phyloP scores from a whole-genome alignment of 1,284 basidiomycete species.

The Papiliotrema flavescens region DNA sequence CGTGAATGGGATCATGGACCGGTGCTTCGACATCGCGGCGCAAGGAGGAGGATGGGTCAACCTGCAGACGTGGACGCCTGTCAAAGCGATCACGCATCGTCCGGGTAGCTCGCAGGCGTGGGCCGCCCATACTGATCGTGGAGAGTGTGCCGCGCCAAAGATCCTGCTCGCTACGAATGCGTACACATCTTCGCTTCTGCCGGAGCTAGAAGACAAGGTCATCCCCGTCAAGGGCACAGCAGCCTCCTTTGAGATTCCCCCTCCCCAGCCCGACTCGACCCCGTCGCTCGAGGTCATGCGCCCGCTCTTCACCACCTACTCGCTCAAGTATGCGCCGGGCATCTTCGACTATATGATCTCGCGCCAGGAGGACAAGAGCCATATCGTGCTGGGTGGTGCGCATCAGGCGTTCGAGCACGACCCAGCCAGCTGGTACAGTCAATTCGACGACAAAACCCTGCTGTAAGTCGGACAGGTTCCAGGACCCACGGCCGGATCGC shows the following conservation, averaged over 20 bases:
- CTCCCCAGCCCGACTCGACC: slow-evolving; percentile 2
- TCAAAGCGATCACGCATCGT: neutral
- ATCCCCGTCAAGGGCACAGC: slow-evolving; percentile 7
- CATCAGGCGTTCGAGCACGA: neutral
- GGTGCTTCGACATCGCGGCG: slow-evolving; percentile 3
- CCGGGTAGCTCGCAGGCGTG: neutral
- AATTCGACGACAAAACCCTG: slow-evolving; percentile 1
- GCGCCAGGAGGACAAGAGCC: slow-evolving; percentile 6
- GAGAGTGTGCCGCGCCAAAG: neutral
- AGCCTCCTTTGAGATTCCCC: slow-evolving; percentile 1
- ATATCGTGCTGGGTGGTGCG: slow-evolving; percentile 8
- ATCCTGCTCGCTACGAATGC: slow-evolving; percentile 4
- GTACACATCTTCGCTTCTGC: neutral
- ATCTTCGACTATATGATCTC: slow-evolving; percentile 11
- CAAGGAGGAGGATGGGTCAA: slow-evolving; percentile 3
- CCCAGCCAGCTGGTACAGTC: slow-evolving; percentile 5
- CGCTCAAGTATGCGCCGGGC: slow-evolving; percentile 4
- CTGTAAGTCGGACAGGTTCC: slow-evolving; percentile 6
- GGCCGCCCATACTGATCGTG: neutral
- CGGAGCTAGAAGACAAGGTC: slow-evolving; percentile 9
- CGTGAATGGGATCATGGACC: slow-evolving; percentile 4
- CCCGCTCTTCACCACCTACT: slow-evolving; percentile 4
- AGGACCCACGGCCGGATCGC: neutral
- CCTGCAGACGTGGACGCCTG: slow-evolving; percentile 8
- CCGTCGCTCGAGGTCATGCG: slow-evolving; percentile 5